Evolutionary conservation across 78 protist genomes (phyloP).

Genomic region (Parvularia atlantis): DNA sequence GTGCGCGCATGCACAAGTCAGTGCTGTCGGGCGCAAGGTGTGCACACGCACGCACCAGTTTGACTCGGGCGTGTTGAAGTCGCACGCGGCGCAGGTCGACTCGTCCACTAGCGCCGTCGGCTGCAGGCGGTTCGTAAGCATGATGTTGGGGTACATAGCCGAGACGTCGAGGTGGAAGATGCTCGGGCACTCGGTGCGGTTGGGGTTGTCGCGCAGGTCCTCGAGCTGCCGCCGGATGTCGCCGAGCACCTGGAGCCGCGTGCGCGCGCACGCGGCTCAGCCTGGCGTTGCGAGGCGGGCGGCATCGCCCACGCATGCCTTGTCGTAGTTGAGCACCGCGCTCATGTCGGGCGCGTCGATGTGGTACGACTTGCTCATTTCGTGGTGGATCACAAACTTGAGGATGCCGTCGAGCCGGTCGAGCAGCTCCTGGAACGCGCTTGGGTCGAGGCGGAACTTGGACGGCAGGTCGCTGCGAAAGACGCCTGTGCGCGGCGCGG

Average conservation of each 20-base stretch:
- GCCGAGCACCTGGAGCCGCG: conserved; percentile 31
- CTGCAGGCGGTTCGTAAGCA: conserved; percentile 97
- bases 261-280: background rate
- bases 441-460: conserved; percentile 50
- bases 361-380: background rate
- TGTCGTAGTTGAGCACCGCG: conserved; percentile 50
- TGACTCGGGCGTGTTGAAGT: conserved; percentile 62
- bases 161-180: conserved; percentile 97
- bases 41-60: conserved; percentile 16
- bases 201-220: conserved; percentile 51
- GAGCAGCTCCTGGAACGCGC: conserved; percentile 40
- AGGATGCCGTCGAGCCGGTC: conserved; percentile 32
- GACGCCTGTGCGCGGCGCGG: too few relatives aligned
- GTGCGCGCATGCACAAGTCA: background rate
- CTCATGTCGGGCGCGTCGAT: background rate
- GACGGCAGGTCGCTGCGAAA: conserved; percentile 78
- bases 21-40: too few relatives aligned
- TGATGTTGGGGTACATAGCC: conserved; percentile 99
- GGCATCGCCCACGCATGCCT: too few relatives aligned
- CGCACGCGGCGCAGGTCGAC: conserved; percentile 83
- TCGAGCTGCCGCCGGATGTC: conserved; percentile 32
- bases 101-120: conserved; percentile 85
- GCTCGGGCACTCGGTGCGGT: conserved; percentile 63
- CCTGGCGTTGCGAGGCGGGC: background rate
- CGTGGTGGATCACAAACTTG: conserved; percentile 29